Evolutionary conservation across 805 yeast genomes (phyloP), one percentile per base, ranked within the genome.

Genomic region (Yamadazyma philogaea): DNA sequence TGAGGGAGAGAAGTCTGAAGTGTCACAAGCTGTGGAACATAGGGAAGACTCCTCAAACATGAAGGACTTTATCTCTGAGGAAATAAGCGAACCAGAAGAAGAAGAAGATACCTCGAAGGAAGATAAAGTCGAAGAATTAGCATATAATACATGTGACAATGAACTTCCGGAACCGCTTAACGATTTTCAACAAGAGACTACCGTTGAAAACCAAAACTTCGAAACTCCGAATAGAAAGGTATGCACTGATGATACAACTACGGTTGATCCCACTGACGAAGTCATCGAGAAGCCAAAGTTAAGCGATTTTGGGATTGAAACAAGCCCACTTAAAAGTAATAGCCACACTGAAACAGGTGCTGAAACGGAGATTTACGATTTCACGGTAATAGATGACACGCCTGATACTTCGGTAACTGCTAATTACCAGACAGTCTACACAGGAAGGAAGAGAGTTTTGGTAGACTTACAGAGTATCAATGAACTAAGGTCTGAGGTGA

Each of bases 381-480:
- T 32, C 18, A 5, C 40, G n/a, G 15, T 17, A 18, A 26, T 30
- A 26, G 28, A 27, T 24, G 28, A 24, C 12, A 24, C 28, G 10
- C 10, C n/a, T 11, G 28, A 24, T 24, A 24, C 28, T n/a, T 24
- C 28, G 5, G 5, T 24, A 7, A 24, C 3, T 24, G 28, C 10
- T 24, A 7, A 24, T 7, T 11, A 4, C 28, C 5, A 24, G 12
- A 24, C 28, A 24, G 12, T 24, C 8, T 31, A 31, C 12, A 49
- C 41, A 4, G 31, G 34, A 12, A 34, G 17, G 19, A 39, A 48
- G 11, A 44, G 48, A 39, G 65, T 61, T 0, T 57, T 61, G 1
- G 81, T 84, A 0, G 68, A 73, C 32, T 64, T 86, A 12, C 69
- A 76, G 8, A 83, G 91, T 49, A 70, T 91, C 1, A 58, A 65